Conservation (phyloP, 2,329 filamentous ascomycete genomes). For the Phaeosphaeria sp. region DNA sequence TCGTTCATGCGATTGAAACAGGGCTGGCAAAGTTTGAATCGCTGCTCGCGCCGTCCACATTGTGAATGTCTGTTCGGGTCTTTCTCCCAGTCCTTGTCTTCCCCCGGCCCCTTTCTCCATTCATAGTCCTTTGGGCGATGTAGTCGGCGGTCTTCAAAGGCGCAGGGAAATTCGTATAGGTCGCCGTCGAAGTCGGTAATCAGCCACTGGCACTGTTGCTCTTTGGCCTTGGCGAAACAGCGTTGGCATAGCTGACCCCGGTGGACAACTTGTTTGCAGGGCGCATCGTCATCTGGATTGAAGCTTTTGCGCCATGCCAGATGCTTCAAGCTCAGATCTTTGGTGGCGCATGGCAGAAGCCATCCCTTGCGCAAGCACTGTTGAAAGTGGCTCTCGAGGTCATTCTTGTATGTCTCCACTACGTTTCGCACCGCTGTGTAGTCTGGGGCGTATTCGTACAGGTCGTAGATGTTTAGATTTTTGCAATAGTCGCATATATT, state of each 20-base stretch:
- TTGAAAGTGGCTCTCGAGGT: constrained; percentile 24
- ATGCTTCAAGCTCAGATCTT: constrained; percentile 26
- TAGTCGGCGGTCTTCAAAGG: constrained; percentile 24
- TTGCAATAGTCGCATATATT: constrained; percentile 33
- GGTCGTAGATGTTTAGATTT: constrained; percentile 31
- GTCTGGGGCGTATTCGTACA: constrained; percentile 21
- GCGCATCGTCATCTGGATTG: constrained; percentile 25
- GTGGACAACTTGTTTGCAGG: constrained; percentile 27
- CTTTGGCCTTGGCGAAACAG: constrained; percentile 26
- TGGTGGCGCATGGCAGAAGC: constrained; percentile 28
- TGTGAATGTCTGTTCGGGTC: constrained; percentile 26
- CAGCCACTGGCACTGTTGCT: constrained; percentile 28
- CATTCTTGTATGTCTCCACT: constrained; percentile 24
- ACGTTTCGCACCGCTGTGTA: constrained; percentile 15
- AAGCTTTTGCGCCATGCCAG: constrained; percentile 27
- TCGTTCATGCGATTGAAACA: constrained; percentile 34
- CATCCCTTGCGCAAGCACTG: constrained; percentile 30
- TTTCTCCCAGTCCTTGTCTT: constrained; percentile 32
- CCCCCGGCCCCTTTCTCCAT: constrained; percentile 28
- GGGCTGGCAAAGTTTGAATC: constrained; percentile 29
- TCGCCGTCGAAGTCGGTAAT: constrained; percentile 26
- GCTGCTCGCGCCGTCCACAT: constrained; percentile 22
- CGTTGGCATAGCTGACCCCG: constrained; percentile 30
- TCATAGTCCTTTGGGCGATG: constrained; percentile 20
- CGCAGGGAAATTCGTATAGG: constrained; percentile 29